Percentiles rank a stretch among this genome's conserved stretches.
These are phyloP conservation scores for Solanum habrochaites DNA, from an alignment of 257 asterid genomes.

Conservation along the genomic window DNA sequence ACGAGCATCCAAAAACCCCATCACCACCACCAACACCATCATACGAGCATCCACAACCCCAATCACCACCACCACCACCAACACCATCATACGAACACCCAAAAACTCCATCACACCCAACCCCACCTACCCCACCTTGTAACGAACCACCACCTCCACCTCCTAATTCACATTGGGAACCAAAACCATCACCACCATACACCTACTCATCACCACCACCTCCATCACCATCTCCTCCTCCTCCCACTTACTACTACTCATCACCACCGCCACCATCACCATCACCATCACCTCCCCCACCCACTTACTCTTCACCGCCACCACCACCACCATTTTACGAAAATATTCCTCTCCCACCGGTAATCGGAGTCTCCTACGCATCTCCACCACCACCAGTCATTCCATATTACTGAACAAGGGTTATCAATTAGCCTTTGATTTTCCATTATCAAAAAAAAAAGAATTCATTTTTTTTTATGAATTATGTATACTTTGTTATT, in stretches of 20 bases:
- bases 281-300: slow-evolving; percentile 18
- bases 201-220: slow-evolving; percentile 5
- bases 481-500: slow-evolving; percentile 1
- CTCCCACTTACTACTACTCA: neutral
- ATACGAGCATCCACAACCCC: neutral
- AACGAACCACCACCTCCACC: slow-evolving; percentile 7
- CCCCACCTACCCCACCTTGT: slow-evolving; percentile 10
- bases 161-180: slow-evolving; percentile 13
- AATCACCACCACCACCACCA: slow-evolving; percentile 19
- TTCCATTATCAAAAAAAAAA: neutral
- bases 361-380: slow-evolving; percentile 15
- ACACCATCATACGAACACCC: slow-evolving; percentile 5
- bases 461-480: neutral
- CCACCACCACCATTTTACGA: slow-evolving; percentile 16
- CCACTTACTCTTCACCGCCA: neutral
- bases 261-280: slow-evolving; percentile 23
- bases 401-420: slow-evolving; percentile 17
- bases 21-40: neutral
- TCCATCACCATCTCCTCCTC: slow-evolving; percentile 21
- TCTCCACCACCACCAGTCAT: slow-evolving; percentile 39
- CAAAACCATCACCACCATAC: slow-evolving; percentile 13
- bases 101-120: neutral
- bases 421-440: neutral
- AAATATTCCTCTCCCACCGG: slow-evolving; percentile 25
- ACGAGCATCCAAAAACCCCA: neutral